Conservation (phyloP, 192 early-diverging fungal genomes). For the Backusella parvicylindrica region DNA sequence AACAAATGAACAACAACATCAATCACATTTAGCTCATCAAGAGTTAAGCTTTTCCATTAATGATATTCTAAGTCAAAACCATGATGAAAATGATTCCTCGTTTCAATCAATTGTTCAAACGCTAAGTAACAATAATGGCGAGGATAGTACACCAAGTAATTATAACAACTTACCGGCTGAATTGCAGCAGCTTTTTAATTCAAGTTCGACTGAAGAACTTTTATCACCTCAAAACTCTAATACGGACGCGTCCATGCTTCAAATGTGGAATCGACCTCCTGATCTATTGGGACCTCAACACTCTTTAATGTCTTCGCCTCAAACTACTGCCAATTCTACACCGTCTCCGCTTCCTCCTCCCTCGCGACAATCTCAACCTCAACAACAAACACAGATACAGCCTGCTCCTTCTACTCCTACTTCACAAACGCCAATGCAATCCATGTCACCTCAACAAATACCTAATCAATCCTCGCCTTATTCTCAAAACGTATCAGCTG, state of each 20-base stretch:
- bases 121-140: slow-evolving; percentile 10
- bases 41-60: slow-evolving; percentile 19
- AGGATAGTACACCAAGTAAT: background rate
- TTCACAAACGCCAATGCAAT: background rate
- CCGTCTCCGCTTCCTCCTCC: background rate
- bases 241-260: slow-evolving; percentile 18
- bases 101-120: slow-evolving; percentile 20
- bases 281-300: background rate
- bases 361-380: background rate
- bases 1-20: slow-evolving; percentile 2
- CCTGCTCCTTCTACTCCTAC: background rate
- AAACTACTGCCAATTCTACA: background rate
- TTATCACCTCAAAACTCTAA: slow-evolving; percentile 1
- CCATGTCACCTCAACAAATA: background rate
- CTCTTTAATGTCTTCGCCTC: background rate
- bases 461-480: background rate
- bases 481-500: background rate
- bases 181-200: slow-evolving; percentile 13
- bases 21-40: background rate
- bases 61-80: slow-evolving; percentile 12
- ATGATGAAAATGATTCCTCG: slow-evolving; percentile 11
- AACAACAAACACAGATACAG: too few species aligned
- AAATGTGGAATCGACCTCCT: background rate
- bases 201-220: slow-evolving; percentile 11
- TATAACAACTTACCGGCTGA: slow-evolving; percentile 17